Conservation (phyloP, 2,329 filamentous ascomycete species). For the Phoma herbarum region DNA sequence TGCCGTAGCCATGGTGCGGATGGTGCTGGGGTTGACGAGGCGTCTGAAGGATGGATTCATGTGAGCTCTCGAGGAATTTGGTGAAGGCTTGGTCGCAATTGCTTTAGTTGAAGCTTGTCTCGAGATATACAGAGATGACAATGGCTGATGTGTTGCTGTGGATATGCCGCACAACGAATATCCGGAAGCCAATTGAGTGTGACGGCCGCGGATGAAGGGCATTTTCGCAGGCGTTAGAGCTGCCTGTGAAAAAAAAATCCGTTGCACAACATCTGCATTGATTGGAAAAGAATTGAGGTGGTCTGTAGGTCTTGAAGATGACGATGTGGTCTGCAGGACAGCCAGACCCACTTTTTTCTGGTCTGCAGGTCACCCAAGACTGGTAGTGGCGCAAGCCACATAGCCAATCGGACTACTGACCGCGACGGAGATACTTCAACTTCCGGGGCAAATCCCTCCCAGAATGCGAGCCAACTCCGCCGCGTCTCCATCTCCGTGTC, state of each 20-base stretch:
- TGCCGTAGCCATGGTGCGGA: conserved; percentile 7
- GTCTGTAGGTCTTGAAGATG: conserved; percentile 11
- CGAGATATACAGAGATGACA: background rate
- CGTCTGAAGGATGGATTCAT: background rate
- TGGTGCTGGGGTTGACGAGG: conserved; percentile 1
- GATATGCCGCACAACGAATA: background rate
- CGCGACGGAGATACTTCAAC: conserved; percentile 4
- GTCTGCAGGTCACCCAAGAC: conserved; percentile 15
- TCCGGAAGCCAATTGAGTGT: background rate
- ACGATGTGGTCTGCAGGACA: conserved; percentile 15
- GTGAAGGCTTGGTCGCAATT: background rate
- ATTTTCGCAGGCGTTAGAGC: background rate
- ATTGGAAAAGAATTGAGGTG: background rate
- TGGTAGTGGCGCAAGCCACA: background rate
- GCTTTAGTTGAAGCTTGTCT: background rate
- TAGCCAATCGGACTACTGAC: conserved; percentile 6
- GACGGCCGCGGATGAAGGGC: conserved; percentile 10
- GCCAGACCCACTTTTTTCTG: background rate
- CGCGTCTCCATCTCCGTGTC: background rate
- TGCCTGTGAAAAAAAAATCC: background rate
- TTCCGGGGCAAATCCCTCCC: conserved; percentile 1
- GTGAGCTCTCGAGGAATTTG: background rate
- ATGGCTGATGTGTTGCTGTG: conserved; percentile 7
- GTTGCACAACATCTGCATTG: background rate
- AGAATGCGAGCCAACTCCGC: conserved; percentile 1